Base-by-base conservation (phyloP, 2,329 filamentous ascomycete species). In the Trichoderma simmonsii region DNA sequence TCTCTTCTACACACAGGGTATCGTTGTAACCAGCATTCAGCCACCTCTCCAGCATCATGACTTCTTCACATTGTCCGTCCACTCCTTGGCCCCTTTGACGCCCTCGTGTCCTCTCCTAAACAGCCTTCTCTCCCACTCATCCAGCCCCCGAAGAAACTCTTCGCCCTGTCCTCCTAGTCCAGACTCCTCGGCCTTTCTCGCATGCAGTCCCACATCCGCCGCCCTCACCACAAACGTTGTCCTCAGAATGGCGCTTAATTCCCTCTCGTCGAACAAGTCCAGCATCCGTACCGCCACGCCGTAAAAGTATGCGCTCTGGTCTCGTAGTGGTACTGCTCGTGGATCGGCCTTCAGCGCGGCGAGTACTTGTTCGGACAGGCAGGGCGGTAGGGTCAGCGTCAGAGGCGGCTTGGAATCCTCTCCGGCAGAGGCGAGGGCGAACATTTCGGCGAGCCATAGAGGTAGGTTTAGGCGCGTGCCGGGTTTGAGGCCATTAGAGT, bases 371-470 rank as follows among this genome's bases (percentile, higher is more conserved):
- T 90, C 88, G 6, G 92, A 91, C 1, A 98, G 88, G 4, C 93
- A 91, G 0, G 88, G 81, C 1, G 96, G 95, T 8, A 97, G 88
- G 79, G 96, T 94, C 73, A 98, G 89, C 0, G 92, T 92, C 4
- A 96, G 88, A 28, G 94, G 89, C 7, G 92, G 88, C 64, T 82
- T 84, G 71, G 82, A 78, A 71, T 85, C 82, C 32, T 83, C 81
- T 63, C 80, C 82, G 11, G 82, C 81, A 32, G 85, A 86, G 74
- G 89, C 90, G 59, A 97, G 88, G 34, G 93, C 93, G 67, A 99
- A 92, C 88, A 98, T 95, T 81, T 97, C 93, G 76, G 92, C 94
- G 14, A 99, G 90, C 96, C 96, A 99, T 75, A 98, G 87, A 2
- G 96, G 96, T 1, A 98, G 90, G 73, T 92, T 89, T 61, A 98